Conservation (phyloP, 2,329 filamentous ascomycete genomes). For the Colletotrichum sansevieriae region DNA sequence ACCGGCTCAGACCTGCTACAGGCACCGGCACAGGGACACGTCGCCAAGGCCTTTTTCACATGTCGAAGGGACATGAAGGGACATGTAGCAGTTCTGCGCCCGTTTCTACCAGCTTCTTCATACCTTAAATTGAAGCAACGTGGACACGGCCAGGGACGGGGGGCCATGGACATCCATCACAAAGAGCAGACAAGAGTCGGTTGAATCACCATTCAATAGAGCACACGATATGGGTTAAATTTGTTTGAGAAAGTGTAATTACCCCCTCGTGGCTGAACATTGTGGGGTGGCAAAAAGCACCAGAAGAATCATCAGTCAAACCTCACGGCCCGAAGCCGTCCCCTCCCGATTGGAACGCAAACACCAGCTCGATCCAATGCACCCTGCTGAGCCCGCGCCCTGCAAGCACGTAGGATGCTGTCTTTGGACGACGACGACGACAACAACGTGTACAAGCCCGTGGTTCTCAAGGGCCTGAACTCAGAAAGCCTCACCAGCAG, state of each 20-base stretch:
- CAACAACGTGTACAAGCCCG: constrained; percentile 26
- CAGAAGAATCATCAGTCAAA: constrained; percentile 34
- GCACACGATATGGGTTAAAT: too few species aligned
- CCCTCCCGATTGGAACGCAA: constrained; percentile 37
- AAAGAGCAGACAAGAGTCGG: constrained; percentile 32
- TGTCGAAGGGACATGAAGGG: constrained; percentile 25
- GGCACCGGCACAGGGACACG: neutral
- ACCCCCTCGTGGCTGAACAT: too few species aligned
- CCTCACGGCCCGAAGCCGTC: constrained; percentile 39
- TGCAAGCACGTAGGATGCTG: constrained; percentile 15
- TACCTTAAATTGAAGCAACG: constrained; percentile 33
- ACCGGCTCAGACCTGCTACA: neutral
- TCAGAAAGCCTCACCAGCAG: constrained; percentile 19
- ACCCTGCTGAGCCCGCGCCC: constrained; percentile 12
- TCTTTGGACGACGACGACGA: constrained; percentile 29
- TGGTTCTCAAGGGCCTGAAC: constrained; percentile 20
- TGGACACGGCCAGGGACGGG: constrained; percentile 24
- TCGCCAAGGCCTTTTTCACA: constrained; percentile 33
- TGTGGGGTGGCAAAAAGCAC: too few species aligned
- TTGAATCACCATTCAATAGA: constrained; percentile 33
- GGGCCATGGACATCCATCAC: constrained; percentile 15
- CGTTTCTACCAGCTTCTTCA: constrained; percentile 30
- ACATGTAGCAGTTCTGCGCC: constrained; percentile 9
- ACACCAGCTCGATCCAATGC: constrained; percentile 39
- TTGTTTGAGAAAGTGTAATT: too few species aligned